A percentile compares a stretch with the other conserved stretches of the same genome.
Conservation (phyloP, 2,329 filamentous ascomycete genomes). For the Pseudogymnoascus sp. region DNA sequence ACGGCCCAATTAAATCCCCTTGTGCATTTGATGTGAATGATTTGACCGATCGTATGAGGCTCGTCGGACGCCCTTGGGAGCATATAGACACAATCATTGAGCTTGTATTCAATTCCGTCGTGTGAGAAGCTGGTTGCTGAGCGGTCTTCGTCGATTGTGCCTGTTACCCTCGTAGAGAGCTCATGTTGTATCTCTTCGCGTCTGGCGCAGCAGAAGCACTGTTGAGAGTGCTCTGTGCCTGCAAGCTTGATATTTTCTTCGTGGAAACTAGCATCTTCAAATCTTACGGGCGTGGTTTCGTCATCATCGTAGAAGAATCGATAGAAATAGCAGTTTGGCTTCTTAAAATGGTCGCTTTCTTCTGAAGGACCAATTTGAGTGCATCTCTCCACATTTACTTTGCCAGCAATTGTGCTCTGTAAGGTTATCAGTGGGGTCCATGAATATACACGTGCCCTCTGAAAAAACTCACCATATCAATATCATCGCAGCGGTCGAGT, state of each 20-base stretch:
- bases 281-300: not conserved
- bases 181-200: not conserved
- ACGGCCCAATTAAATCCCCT: not conserved
- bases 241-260: not conserved
- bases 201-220: not conserved
- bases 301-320: constrained; percentile 11
- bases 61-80: constrained; percentile 1
- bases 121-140: not conserved
- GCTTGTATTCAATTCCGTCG: not conserved
- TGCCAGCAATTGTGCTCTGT: constrained; percentile 13
- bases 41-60: not conserved
- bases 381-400: constrained; percentile 18
- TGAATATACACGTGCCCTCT: no score
- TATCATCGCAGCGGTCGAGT: constrained; percentile 16
- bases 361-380: not conserved
- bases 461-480: not conserved
- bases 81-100: not conserved
- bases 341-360: not conserved
- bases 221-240: not conserved
- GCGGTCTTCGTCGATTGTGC: not conserved
- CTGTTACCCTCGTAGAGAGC: not conserved
- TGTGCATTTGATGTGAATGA: not conserved
- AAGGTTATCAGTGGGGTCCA: not conserved
- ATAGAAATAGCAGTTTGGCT: constrained; percentile 18
- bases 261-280: constrained; percentile 3